A percentile compares a stretch with the other conserved stretches of the same genome.
phyloP scores from a whole-genome alignment of 2,329 filamentous ascomycete species.

The Tolypocladium cylindrosporum region DNA sequence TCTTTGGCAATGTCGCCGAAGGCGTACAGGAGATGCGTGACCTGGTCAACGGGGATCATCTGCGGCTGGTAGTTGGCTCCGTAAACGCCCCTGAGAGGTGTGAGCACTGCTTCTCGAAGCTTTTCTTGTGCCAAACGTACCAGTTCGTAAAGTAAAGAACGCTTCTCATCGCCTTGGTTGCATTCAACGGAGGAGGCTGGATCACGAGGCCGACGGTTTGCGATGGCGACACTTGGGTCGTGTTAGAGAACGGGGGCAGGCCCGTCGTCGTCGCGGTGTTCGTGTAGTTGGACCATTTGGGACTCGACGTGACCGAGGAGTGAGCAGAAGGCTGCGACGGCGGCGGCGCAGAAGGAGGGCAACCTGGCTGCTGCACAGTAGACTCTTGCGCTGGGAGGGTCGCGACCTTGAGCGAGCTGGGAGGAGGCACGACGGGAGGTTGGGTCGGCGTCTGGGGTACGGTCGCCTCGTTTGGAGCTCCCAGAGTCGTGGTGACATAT shows the following conservation, averaged over 20 bases:
- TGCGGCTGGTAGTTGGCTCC: slow-evolving; percentile 61
- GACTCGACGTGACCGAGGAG: not conserved
- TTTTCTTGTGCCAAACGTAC: slow-evolving; percentile 16
- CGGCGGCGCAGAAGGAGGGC: not conserved
- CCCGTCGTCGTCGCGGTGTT: not conserved
- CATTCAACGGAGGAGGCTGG: not conserved
- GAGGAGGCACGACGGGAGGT: not conserved
- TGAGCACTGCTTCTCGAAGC: not conserved
- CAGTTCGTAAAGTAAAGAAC: slow-evolving; percentile 46
- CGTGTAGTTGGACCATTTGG: not conserved
- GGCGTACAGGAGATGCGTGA: slow-evolving; percentile 65
- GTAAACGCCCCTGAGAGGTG: slow-evolving; percentile 54
- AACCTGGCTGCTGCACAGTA: not conserved
- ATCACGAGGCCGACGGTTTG: too few relatives aligned
- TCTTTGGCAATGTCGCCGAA: slow-evolving; percentile 36
- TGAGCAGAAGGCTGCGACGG: not conserved
- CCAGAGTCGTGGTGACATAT: not conserved
- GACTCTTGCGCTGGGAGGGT: not conserved
- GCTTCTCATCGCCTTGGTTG: slow-evolving; percentile 17
- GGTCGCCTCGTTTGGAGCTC: not conserved
- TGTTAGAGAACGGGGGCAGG: not conserved
- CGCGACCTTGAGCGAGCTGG: not conserved
- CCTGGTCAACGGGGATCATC: slow-evolving; percentile 53
- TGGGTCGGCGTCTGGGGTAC: not conserved
- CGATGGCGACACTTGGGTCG: not conserved